A percentile compares a stretch with the other conserved stretches of the same genome.
Conservation (phyloP, 768 basidiomycete genomes). For the Suillus subluteus region DNA sequence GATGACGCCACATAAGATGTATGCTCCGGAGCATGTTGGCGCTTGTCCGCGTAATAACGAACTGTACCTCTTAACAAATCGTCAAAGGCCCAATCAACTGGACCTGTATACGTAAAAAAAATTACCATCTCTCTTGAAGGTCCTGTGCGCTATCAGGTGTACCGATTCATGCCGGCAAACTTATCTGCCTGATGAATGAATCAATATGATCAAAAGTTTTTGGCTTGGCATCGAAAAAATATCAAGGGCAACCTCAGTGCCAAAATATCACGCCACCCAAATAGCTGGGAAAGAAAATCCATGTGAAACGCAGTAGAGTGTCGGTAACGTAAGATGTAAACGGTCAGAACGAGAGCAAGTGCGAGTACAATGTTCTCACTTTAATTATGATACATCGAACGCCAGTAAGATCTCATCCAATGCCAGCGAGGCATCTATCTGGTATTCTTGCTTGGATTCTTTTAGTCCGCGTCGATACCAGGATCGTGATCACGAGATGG, state of each 20-base stretch:
- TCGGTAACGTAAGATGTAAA: background rate
- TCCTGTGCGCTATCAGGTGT: no score
- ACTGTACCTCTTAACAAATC: background rate
- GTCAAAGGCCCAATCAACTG: background rate
- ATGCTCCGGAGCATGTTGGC: background rate
- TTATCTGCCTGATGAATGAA: background rate
- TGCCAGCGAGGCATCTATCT: background rate
- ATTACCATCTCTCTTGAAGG: no score
- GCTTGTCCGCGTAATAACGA: background rate
- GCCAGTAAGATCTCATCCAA: background rate
- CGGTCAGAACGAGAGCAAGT: background rate
- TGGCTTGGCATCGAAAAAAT: background rate
- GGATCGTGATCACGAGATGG: background rate
- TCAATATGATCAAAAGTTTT: background rate
- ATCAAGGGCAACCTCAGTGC: background rate
- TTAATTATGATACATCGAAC: background rate
- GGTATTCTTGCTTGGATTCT: background rate
- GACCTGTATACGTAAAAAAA: no score
- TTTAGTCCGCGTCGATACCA: constrained; percentile 9
- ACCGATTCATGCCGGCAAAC: background rate
- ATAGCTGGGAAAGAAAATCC: background rate
- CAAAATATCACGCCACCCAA: background rate
- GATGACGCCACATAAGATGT: background rate
- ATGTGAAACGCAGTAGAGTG: background rate
- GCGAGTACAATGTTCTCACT: background rate